Evolutionary conservation across 192 early-diverging fungal species (phyloP).

Genomic region (Glomus cerebriforme): DNA sequence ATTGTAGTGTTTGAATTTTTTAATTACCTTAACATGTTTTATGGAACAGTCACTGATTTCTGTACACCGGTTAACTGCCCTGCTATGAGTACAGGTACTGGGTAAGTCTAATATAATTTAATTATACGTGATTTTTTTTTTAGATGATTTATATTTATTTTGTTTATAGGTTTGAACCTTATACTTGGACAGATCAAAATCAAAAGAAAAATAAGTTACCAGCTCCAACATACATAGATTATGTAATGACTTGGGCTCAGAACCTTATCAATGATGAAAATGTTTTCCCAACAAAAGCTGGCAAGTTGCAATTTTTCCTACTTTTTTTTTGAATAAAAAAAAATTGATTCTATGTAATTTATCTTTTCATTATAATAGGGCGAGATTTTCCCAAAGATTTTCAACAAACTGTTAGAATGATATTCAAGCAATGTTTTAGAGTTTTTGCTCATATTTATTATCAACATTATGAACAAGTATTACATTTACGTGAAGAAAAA

Average conservation of each 20-base stretch:
- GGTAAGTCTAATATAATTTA: constrained; percentile 42
- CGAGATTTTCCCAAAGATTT: constrained; percentile 87
- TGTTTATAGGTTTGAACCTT: background rate
- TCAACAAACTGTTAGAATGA: constrained; percentile 60
- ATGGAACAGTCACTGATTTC: constrained; percentile 84
- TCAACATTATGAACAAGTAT: constrained; percentile 83
- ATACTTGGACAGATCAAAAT: constrained; percentile 85
- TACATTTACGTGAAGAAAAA: constrained; percentile 78
- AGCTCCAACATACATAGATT: constrained; percentile 96
- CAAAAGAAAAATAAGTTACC: constrained; percentile 80
- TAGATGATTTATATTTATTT: background rate
- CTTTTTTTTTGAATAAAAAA: background rate
- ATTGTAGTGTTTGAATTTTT: constrained; percentile 85
- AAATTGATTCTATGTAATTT: background rate
- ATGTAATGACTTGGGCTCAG: constrained; percentile 85
- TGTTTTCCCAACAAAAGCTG: constrained; percentile 91
- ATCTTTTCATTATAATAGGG: constrained; percentile 45
- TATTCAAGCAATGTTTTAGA: constrained; percentile 85
- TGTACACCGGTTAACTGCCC: constrained; percentile 84
- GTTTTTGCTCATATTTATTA: constrained; percentile 95
- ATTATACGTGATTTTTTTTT: background rate
- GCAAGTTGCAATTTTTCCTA: constrained; percentile 41
- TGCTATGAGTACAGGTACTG: constrained; percentile 80
- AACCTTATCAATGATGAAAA: constrained; percentile 84
- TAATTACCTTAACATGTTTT: constrained; percentile 88